Percentiles rank a stretch among this genome's conserved stretches.
Conservation (phyloP, 2,329 filamentous ascomycete genomes). For the Talaromyces sp. region DNA sequence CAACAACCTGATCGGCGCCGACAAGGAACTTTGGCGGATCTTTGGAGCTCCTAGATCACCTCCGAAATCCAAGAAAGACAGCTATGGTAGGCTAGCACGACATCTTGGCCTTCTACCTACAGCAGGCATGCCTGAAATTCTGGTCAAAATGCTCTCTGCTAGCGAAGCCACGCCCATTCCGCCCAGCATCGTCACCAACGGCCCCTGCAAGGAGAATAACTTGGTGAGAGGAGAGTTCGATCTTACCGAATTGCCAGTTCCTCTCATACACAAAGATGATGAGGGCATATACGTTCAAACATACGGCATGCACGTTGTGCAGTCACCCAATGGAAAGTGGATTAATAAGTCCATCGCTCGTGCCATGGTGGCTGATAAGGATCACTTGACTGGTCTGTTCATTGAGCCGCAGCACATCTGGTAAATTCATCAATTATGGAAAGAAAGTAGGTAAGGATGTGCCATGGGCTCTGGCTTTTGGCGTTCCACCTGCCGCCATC, state of each 20-base stretch:
- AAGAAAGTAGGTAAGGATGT: neutral
- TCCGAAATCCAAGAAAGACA: neutral
- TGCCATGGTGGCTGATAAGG: neutral
- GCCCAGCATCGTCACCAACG: neutral
- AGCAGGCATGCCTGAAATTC: neutral
- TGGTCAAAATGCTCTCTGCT: neutral
- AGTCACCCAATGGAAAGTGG: neutral
- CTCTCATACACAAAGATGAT: neutral
- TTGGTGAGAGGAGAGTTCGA: neutral
- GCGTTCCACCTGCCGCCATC: slow-evolving; percentile 49
- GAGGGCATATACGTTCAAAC: neutral
- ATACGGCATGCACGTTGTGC: neutral
- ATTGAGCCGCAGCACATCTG: neutral
- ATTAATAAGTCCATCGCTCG: neutral
- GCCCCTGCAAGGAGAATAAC: neutral
- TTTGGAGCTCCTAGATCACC: neutral
- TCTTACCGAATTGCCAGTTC: neutral
- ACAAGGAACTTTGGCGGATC: neutral
- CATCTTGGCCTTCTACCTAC: neutral
- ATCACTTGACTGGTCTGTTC: neutral
- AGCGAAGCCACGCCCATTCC: neutral
- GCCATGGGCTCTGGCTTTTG: slow-evolving; percentile 34
- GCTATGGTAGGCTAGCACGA: neutral
- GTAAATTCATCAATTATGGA: neutral
- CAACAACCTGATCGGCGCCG: neutral